These are phyloP conservation scores for Xylaria sp. DNA, from an alignment of 2,329 filamentous ascomycete species.

Conservation along the genomic window DNA sequence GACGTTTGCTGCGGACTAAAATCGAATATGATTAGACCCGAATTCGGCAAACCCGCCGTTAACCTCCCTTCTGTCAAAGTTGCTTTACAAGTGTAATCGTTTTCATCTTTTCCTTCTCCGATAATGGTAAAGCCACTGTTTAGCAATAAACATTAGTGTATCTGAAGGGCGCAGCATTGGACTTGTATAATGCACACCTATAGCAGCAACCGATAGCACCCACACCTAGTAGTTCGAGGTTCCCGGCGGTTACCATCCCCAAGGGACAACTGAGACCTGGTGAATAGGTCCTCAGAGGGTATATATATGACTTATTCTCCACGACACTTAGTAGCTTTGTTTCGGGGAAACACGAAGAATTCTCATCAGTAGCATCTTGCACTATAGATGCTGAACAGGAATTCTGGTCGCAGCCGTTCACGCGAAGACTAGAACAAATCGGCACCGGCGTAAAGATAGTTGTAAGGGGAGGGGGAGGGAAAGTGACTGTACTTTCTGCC, in stretches of 20 bases:
- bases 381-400: background rate
- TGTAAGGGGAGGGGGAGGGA: background rate
- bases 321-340: background rate
- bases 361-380: no score
- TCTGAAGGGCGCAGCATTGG: background rate
- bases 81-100: no score
- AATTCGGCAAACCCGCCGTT: no score
- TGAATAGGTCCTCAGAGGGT: background rate
- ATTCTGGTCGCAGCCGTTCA: background rate
- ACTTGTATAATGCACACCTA: background rate
- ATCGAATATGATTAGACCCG: no score
- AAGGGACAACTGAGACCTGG: background rate
- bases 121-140: no score
- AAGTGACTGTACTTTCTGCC: background rate
- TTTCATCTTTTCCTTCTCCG: no score
- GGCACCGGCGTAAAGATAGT: background rate
- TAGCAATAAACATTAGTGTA: no score
- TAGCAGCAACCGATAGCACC: background rate
- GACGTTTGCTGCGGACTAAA: no score
- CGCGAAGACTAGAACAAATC: background rate
- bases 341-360: background rate
- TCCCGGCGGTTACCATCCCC: background rate
- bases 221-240: background rate
- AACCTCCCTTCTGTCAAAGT: no score
- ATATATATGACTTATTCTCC: background rate